Evolutionary conservation across 768 basidiomycete species (phyloP).

Genomic region (Rhodosporidiobolus sp.): DNA sequence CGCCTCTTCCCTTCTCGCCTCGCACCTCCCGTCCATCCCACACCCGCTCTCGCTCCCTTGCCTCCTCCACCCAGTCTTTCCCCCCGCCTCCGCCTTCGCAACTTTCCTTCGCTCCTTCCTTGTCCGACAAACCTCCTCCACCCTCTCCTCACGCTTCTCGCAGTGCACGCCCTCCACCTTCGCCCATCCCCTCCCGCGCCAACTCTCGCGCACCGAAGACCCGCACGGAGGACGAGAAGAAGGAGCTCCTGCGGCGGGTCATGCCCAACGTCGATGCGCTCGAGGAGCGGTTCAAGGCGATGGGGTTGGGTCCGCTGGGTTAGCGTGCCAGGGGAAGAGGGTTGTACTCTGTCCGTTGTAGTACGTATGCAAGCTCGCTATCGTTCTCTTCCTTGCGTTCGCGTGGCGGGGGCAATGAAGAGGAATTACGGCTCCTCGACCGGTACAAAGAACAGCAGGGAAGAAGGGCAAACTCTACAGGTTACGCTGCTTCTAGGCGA

Average conservation of each 20-base stretch:
- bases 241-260: conserved; percentile 22
- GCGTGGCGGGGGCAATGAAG: too few species aligned
- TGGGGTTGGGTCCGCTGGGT: conserved; percentile 18
- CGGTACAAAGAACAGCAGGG: too few species aligned
- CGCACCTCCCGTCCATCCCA: background rate
- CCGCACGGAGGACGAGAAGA: conserved; percentile 29
- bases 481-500: too few species aligned
- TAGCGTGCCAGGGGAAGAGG: too few species aligned
- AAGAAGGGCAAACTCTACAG: too few species aligned
- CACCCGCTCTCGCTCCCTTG: background rate
- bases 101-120: background rate
- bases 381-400: too few species aligned
- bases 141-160: background rate
- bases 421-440: too few species aligned
- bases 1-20: background rate
- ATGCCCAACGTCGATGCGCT: conserved; percentile 41
- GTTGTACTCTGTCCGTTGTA: too few species aligned
- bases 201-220: background rate
- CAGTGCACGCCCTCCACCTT: background rate
- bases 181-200: background rate
- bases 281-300: conserved; percentile 32
- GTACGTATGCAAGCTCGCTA: too few species aligned
- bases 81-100: too few species aligned
- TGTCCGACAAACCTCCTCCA: background rate
- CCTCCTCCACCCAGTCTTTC: too few species aligned